Base-by-base conservation (phyloP, 1,284 basidiomycete genomes). In the Ustilago trichophora region DNA sequence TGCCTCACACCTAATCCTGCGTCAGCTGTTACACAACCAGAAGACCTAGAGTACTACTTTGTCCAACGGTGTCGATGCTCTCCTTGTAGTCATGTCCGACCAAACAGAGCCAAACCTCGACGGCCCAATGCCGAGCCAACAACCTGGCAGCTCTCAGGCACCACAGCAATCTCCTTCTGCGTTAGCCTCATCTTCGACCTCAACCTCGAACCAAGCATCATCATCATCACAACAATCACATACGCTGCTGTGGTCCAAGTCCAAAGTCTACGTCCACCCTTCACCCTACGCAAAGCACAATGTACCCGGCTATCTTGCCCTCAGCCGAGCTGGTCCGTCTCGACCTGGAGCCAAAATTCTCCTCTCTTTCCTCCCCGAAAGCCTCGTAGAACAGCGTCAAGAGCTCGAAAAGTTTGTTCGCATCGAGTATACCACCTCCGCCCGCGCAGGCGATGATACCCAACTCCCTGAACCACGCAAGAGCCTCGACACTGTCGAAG, bases 251-350 rank as follows among this genome's bases (percentile, higher is more conserved):
- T 70, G 62, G 60, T 65, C 62, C 41, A 70, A 70, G 25, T 71
- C 63, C 42, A 71, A 70, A 25, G 76, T 74, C 24, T 72, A 73
- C 32, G 55, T 76, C n/a, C 93, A 98, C 76, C 94, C 95, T 0
- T 95, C 93, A 0, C 88, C 91, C 3, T 94, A 93, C 79, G 86
- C 90, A 3, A 87, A 90, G 73, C 94, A 97, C 83, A 96, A 98
- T 82, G 91, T 97, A 25, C 88, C 92, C 4, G 95, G 95, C 4
- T 96, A 94, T 80, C 63, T 76, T 26, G 69, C 74, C 11, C 64
- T 76, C 36, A 54, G 59, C 5, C 44, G 58, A 15, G 48, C 55
- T 18, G 59, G 64, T 1, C 45, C 59, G 0, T 25, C 50, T 16
- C 37, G 22, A 2, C 62, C 67, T 15, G 48, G 67, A 1, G 56